Evolutionary conservation across 768 basidiomycete species (phyloP).

Genomic region (Lentinula edodes): DNA sequence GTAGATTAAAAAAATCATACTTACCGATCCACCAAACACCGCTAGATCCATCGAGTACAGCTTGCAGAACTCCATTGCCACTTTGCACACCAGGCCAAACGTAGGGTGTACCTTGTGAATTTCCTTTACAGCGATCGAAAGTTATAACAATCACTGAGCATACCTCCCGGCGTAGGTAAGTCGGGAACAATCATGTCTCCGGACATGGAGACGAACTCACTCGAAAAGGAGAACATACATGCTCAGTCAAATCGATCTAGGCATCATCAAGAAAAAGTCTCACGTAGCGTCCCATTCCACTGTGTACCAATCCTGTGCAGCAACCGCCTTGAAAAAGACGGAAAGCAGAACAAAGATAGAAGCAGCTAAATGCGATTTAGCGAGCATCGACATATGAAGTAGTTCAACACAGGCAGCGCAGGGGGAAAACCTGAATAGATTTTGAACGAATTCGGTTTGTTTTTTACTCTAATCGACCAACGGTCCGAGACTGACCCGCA

Average conservation of each 20-base stretch:
- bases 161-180: conserved; percentile 18
- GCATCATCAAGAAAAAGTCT: neutral
- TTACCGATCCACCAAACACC: conserved; percentile 24
- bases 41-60: conserved; percentile 21
- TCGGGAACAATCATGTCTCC: conserved; percentile 21
- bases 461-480: neutral
- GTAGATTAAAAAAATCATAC: neutral
- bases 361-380: neutral
- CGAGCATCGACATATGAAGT: neutral
- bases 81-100: conserved; percentile 24
- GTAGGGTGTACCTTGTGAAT: conserved; percentile 17
- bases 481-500: neutral
- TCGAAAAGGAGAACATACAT: neutral
- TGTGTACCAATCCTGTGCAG: conserved; percentile 20
- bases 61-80: conserved; percentile 20
- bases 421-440: neutral
- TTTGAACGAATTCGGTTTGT: neutral
- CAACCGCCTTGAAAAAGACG: conserved; percentile 10
- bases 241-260: too few species aligned
- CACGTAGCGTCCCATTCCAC: conserved; percentile 22
- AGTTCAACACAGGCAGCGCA: neutral
- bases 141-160: neutral
- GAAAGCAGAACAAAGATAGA: conserved; percentile 1
- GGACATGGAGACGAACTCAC: conserved; percentile 19
- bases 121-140: neutral